Percentiles rank a stretch among this genome's conserved stretches.
Conservation (phyloP, 208 protist genomes). For the Naegleria fowleri region DNA sequence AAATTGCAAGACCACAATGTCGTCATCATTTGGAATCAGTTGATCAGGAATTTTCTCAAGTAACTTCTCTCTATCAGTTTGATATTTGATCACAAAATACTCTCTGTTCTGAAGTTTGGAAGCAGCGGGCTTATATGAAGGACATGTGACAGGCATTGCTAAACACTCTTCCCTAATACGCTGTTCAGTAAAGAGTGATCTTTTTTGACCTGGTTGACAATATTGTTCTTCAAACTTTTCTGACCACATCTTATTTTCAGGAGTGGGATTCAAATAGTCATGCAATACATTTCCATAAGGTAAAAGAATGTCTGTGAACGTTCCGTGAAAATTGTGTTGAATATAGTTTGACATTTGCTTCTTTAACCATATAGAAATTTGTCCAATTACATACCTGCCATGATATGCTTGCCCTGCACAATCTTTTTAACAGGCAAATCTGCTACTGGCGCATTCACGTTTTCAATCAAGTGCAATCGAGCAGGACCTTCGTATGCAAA, state of each 20-base stretch:
- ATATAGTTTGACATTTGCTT: too few species aligned
- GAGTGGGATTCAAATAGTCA: neutral
- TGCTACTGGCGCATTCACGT: neutral
- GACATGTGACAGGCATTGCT: neutral
- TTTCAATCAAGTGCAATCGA: neutral
- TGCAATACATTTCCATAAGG: constrained; percentile 5
- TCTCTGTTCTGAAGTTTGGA: neutral
- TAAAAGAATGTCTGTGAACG: neutral
- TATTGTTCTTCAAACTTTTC: neutral
- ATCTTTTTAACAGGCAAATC: neutral
- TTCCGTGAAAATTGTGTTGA: too few species aligned
- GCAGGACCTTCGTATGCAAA: neutral
- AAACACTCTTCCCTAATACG: neutral
- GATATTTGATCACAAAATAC: neutral
- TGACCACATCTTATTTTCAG: neutral
- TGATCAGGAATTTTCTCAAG: neutral
- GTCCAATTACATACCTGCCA: neutral
- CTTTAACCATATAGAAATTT: too few species aligned
- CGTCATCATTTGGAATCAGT: neutral
- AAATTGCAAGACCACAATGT: neutral
- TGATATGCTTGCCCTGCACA: neutral
- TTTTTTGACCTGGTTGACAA: neutral
- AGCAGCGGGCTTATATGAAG: neutral
- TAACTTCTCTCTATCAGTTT: neutral
- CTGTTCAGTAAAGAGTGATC: neutral